Percentiles rank a stretch among this genome's conserved stretches.
Conservation (phyloP, 192 early-diverging fungal species). For the Borealophlyctis nickersoniae region DNA sequence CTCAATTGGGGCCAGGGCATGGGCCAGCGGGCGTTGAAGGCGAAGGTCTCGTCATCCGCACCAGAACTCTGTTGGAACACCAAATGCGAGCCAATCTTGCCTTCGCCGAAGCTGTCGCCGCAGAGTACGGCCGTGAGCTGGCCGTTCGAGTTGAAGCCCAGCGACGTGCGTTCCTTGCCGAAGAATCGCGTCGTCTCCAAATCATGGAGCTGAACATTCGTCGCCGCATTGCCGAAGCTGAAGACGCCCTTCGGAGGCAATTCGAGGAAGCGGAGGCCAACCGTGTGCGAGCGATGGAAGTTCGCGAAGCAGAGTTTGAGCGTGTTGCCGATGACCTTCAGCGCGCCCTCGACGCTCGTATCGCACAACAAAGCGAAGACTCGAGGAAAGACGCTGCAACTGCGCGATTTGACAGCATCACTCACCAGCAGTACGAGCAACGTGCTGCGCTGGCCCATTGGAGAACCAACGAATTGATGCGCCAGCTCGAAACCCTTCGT, state of each 20-base stretch:
- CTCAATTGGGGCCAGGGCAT: too few relatives aligned
- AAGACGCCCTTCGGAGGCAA: conserved; percentile 14
- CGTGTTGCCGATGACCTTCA: neutral
- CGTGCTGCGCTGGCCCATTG: neutral
- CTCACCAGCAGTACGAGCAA: neutral
- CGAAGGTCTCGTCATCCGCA: conserved; percentile 18
- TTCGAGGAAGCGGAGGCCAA: conserved; percentile 14
- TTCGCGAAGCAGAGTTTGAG: neutral
- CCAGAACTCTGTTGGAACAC: conserved; percentile 23
- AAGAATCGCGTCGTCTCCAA: conserved; percentile 11
- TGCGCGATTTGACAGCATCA: too few relatives aligned
- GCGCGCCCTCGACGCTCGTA: neutral
- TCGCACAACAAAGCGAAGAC: neutral
- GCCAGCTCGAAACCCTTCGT: conserved; percentile 7
- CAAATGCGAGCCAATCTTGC: conserved; percentile 32
- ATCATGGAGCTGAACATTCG: conserved; percentile 15
- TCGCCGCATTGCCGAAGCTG: conserved; percentile 11
- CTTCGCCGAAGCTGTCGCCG: conserved; percentile 29
- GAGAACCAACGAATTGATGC: conserved; percentile 1
- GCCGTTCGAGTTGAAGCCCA: conserved; percentile 17
- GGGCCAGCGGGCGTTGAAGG: neutral
- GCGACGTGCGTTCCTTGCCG: conserved; percentile 15
- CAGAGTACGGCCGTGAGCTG: conserved; percentile 30
- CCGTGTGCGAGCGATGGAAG: conserved; percentile 1
- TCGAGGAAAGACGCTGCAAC: too few relatives aligned